Evolutionary conservation across 768 basidiomycete genomes (phyloP).

Genomic region (Auriculariales sp.): DNA sequence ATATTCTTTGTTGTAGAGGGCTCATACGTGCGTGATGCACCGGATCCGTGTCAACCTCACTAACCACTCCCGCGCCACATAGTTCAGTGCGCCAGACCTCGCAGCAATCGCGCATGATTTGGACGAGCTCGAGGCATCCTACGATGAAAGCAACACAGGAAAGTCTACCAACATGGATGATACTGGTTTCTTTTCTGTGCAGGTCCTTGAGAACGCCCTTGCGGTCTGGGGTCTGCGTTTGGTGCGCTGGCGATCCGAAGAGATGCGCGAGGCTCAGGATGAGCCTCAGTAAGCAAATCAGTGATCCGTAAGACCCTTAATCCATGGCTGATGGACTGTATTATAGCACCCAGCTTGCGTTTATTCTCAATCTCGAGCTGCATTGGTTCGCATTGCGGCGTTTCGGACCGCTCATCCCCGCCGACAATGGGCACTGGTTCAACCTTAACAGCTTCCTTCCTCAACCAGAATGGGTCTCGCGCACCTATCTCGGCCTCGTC

Average conservation of each 20-base stretch:
- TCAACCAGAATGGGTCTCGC: slow-evolving; percentile 70
- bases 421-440: slow-evolving; percentile 63
- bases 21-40: slow-evolving; percentile 28
- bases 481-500: slow-evolving; percentile 72
- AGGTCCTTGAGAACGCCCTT: slow-evolving; percentile 74
- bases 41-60: background rate
- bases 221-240: slow-evolving; percentile 78
- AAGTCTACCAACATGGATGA: slow-evolving; percentile 73
- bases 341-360: slow-evolving; percentile 63
- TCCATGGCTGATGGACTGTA: slow-evolving; percentile 5
- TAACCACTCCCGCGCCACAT: slow-evolving; percentile 8
- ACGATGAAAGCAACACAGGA: slow-evolving; percentile 35
- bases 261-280: slow-evolving; percentile 62
- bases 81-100: slow-evolving; percentile 74
- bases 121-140: slow-evolving; percentile 49
- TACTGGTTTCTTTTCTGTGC: slow-evolving; percentile 89
- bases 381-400: slow-evolving; percentile 86
- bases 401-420: slow-evolving; percentile 42
- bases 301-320: background rate
- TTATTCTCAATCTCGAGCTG: slow-evolving; percentile 71
- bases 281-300: slow-evolving; percentile 49
- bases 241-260: slow-evolving; percentile 71
- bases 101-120: slow-evolving; percentile 56
- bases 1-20: slow-evolving; percentile 21
- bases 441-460: slow-evolving; percentile 68